A percentile compares a stretch with the other conserved stretches of the same genome.
phyloP scores from a whole-genome alignment of 768 basidiomycete species.

The Butyriboletus loyo region DNA sequence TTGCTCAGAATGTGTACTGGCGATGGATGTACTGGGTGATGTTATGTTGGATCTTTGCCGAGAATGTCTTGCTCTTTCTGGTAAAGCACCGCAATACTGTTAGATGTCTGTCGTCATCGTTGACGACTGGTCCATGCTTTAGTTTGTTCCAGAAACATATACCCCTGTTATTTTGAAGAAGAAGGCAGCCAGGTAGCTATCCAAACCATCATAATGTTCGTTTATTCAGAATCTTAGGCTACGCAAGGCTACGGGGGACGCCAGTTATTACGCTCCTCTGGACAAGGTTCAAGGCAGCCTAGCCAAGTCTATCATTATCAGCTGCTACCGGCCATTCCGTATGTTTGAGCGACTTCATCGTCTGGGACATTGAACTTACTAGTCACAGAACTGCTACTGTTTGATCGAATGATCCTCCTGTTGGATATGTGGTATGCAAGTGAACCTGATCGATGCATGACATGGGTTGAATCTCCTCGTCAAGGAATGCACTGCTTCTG shows the following conservation, averaged over 20 bases:
- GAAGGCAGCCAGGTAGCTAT: constrained; percentile 53
- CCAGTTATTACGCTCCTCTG: constrained; percentile 53
- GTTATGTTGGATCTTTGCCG: constrained; percentile 63
- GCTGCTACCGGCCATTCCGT: constrained; percentile 74
- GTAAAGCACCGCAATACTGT: constrained; percentile 32
- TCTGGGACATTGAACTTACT: not conserved
- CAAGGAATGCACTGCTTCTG: constrained; percentile 39
- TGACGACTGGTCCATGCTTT: not conserved
- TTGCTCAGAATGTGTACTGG: constrained; percentile 52
- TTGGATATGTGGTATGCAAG: constrained; percentile 62
- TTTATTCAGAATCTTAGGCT: constrained; percentile 30
- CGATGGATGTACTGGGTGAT: constrained; percentile 76
- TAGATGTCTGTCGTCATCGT: not conserved
- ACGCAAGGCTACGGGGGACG: constrained; percentile 53
- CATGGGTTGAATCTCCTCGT: not conserved
- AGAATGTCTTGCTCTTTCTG: constrained; percentile 49
- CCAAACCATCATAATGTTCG: not conserved
- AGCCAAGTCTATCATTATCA: constrained; percentile 46
- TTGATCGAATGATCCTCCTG: constrained; percentile 74
- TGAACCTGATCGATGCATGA: not conserved
- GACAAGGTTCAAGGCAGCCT: constrained; percentile 51
- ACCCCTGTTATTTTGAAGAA: constrained; percentile 53
- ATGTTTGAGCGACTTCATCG: constrained; percentile 22
- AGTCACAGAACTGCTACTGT: constrained; percentile 51
- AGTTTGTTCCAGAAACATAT: constrained; percentile 76